phyloP scores from a whole-genome alignment of 768 basidiomycete species.

The Tephrocybe sp. region DNA sequence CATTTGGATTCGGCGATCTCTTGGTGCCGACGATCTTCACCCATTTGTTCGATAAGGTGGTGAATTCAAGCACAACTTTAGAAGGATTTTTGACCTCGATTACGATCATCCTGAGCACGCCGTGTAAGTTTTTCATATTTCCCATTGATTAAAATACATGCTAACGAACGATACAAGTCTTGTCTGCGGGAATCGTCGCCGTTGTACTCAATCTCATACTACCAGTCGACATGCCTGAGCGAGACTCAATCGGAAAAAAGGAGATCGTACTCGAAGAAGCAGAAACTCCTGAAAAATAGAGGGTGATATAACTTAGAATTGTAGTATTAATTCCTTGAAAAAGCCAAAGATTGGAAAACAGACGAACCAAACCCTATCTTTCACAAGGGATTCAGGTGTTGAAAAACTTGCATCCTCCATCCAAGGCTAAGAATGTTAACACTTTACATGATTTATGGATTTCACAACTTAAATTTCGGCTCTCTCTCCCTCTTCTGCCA shows the following conservation, averaged over 20 bases:
- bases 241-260: not conserved
- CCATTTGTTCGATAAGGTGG: constrained; percentile 66
- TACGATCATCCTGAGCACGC: constrained; percentile 76
- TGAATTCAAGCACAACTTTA: constrained; percentile 48
- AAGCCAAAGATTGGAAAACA: too few species aligned
- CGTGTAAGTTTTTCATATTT: constrained; percentile 50
- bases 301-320: too few species aligned
- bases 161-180: constrained; percentile 31
- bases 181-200: constrained; percentile 56
- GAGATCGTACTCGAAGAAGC: not conserved
- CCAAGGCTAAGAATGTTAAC: too few species aligned
- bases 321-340: too few species aligned
- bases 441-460: constrained; percentile 1
- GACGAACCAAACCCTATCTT: too few species aligned
- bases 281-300: not conserved
- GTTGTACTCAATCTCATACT: constrained; percentile 56
- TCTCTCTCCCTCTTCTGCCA: constrained; percentile 35
- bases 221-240: constrained; percentile 27
- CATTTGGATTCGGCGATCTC: constrained; percentile 70
- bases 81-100: constrained; percentile 74
- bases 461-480: constrained; percentile 17
- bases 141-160: too few species aligned
- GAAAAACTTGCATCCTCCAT: too few species aligned
- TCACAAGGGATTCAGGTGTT: too few species aligned
- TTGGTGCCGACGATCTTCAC: constrained; percentile 64